phyloP scores from a whole-genome alignment of 2,329 filamentous ascomycete species.

The Bipolaris victoriae region DNA sequence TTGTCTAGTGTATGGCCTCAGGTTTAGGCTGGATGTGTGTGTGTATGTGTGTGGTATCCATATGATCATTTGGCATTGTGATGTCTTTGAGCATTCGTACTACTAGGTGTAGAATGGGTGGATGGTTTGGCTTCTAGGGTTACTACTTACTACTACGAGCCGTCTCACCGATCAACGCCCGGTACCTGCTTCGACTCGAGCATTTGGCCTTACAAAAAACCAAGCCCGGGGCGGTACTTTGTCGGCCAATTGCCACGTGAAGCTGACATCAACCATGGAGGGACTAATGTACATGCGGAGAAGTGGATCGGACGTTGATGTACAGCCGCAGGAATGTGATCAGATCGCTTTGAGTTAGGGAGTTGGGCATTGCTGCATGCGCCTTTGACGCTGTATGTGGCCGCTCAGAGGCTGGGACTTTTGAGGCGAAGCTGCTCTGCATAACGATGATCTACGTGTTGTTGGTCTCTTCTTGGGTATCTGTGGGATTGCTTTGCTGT shows the following conservation, averaged over 20 bases:
- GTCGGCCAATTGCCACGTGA: not conserved
- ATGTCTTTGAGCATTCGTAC: not conserved
- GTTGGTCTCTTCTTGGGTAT: not conserved
- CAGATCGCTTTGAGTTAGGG: conserved; percentile 1
- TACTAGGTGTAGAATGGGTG: not conserved
- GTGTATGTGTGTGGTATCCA: not conserved
- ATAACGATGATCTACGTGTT: not conserved
- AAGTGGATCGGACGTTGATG: conserved; percentile 2
- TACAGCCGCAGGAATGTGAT: conserved; percentile 6
- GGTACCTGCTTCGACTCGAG: conserved; percentile 9
- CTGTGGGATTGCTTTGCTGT: not conserved
- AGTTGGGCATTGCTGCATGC: not conserved
- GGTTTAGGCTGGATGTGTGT: not conserved
- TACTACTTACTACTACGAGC: not conserved
- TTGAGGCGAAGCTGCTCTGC: not conserved
- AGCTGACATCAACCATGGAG: not conserved
- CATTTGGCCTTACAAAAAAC: not conserved
- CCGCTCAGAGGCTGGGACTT: not conserved
- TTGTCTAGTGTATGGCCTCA: not conserved
- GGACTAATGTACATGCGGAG: not conserved
- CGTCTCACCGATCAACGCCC: conserved; percentile 1
- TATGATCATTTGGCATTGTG: not conserved
- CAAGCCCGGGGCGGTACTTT: not conserved
- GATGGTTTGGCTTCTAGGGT: not conserved
- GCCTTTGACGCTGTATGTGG: not conserved